Evolutionary conservation across 169 alveolate genomes (phyloP).

Genomic region (Cyclospora cayetanensis): DNA sequence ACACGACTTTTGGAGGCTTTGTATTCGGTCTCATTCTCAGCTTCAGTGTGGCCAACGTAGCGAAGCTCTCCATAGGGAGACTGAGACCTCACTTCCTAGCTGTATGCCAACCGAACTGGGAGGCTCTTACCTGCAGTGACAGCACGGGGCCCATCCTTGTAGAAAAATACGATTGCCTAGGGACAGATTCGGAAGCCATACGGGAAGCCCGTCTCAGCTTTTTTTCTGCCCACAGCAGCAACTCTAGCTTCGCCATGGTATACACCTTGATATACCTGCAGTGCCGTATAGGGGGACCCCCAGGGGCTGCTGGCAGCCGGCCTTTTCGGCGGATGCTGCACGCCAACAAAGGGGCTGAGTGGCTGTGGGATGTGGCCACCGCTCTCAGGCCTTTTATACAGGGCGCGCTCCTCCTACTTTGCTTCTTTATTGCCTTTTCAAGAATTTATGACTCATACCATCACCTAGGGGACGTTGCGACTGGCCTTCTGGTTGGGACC

Average conservation of each 20-base stretch:
- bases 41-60: slow-evolving; percentile 38
- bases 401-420: neutral
- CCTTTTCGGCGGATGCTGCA: neutral
- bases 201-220: slow-evolving; percentile 69
- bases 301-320: neutral
- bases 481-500: slow-evolving; percentile 56
- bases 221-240: slow-evolving; percentile 68
- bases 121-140: slow-evolving; percentile 34
- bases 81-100: slow-evolving; percentile 68
- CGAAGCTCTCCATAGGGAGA: slow-evolving; percentile 62
- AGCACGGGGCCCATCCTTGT: slow-evolving; percentile 52
- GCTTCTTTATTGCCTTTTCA: slow-evolving; percentile 62
- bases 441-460: slow-evolving; percentile 63
- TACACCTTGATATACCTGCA: slow-evolving; percentile 60
- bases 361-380: slow-evolving; percentile 14
- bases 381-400: slow-evolving; percentile 60
- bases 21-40: slow-evolving; percentile 45
- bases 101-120: slow-evolving; percentile 70
- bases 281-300: slow-evolving; percentile 58
- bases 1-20: slow-evolving; percentile 49
- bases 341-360: neutral
- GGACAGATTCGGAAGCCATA: slow-evolving; percentile 51
- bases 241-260: slow-evolving; percentile 49
- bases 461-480: slow-evolving; percentile 60
- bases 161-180: slow-evolving; percentile 33